Evolutionary conservation across 2,329 filamentous ascomycete genomes (phyloP), one percentile per base, ranked within the genome.

Genomic region (Pseudocercospora macadamiae): DNA sequence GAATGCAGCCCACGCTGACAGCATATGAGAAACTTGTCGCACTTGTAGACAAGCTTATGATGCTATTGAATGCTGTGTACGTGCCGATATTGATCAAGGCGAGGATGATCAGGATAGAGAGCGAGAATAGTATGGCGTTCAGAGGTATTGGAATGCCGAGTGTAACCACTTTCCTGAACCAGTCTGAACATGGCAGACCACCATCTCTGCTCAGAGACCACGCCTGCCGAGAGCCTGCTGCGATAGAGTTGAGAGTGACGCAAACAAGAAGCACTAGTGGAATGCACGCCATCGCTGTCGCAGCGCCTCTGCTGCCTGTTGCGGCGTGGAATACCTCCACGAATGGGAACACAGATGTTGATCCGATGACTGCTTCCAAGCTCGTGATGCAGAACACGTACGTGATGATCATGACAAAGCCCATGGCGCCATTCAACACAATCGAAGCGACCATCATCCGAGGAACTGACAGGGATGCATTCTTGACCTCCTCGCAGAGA

Each of bases 391-490:
- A 74, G 65, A 76, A 79, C 2, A 77, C 66, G 9, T 76, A 67
- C 3, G 75, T 74, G 45, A 79, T 67, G 3, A 75, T 59, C 62
- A 75, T 75, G 28, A 74, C 54, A 53, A 82, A 77, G 1, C 78
- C 79, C 12, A 80, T 64, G 4, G 66, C 62, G 2, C 77, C 79
- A 54, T 81, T 82, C 47, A 81, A 67, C 9, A 77, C 42, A 8
- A 77, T 72, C 1, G 74, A 77, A 52, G 72, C 72, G 25, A 81
- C 71, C 69, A 82, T 80, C 23, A 75, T 75, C 45, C 72, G 68
- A 3, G 80, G 80, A 1, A 82, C 73, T 2, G 72, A 72, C 44
- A 75, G 73, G 14, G 67, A 58, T 4, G 69, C 60, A 51, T 68
- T 48, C 12, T 60, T 59, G 45, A 70, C 64, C 49, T 71, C 69